Evolutionary conservation across 129 eudicot species (phyloP), one percentile per base, ranked within the genome.

Genomic region (Cynara cardunculus): DNA sequence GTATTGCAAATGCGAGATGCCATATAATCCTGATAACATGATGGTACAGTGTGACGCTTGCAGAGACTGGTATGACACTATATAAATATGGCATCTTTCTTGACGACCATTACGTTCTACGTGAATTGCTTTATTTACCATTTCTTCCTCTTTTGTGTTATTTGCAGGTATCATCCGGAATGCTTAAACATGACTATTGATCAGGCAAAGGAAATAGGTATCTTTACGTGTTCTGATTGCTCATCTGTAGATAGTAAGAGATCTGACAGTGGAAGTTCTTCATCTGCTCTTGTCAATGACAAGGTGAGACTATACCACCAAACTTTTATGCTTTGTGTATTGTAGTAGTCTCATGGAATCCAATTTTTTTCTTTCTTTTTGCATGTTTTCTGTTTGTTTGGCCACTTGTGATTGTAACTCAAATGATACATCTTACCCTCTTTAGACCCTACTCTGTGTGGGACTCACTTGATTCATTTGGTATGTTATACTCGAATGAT

Each of bases 1-100:
- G 89, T 89, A 89, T 37, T 87, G 93, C 88, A 89, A 89, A 80
- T 89, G 93, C 11, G 92, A 89, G 88, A 84, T 89, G 92, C 92
- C 92, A 0, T 89, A 89, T 67, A 89, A 89, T 46, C 93, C 93
- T 39, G 93, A 89, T 85, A 89, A 87, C 80, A 69, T 89, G 83
- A 89, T 87, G 93, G 89, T 87, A 5, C 91, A 89, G 66, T 89
- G 93, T 66, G 89, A 85, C 26, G 88, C 80, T n/a, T 89, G 93
- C 86, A 87, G 83, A 89, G 93, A 89, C 83, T 87, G 93, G 93
- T 89, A 89, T 73, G 78, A 53, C 65, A 18, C 32, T 7, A 9
- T 73, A 4, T 66, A 41, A 18, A n/a, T 56, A 1, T 71, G 34
- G 53, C 9, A 13, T 24, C 30, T 69, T 27, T 4, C 2, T 62